A percentile compares a stretch with the other conserved stretches of the same genome.
These are phyloP conservation scores for Aechmea fasciata DNA, from an alignment of 176 grass and related monocot species.

Conservation along the genomic window DNA sequence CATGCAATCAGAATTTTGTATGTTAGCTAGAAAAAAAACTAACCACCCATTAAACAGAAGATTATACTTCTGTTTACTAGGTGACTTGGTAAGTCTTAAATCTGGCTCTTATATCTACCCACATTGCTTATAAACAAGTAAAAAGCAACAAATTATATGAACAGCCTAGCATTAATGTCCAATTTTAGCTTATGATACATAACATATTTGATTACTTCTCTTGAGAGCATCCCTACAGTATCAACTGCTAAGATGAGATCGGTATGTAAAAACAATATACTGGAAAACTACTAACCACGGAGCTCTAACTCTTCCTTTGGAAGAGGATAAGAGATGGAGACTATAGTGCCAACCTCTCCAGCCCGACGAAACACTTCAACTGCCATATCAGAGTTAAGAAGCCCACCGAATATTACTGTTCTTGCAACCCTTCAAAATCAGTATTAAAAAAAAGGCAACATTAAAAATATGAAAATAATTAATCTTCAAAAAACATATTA, in stretches of 20 bases:
- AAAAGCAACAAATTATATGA: no score
- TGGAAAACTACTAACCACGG: slow-evolving; percentile 45
- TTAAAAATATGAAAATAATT: neutral
- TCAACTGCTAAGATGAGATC: slow-evolving; percentile 3
- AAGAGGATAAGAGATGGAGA: slow-evolving; percentile 77
- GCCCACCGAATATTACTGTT: slow-evolving; percentile 81
- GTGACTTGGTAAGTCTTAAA: no score
- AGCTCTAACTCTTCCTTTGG: slow-evolving; percentile 57
- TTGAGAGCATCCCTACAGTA: neutral
- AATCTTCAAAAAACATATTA: neutral
- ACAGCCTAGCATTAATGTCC: neutral
- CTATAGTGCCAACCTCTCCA: slow-evolving; percentile 59
- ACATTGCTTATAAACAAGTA: no score
- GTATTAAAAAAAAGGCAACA: neutral
- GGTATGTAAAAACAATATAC: neutral
- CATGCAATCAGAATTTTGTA: no score
- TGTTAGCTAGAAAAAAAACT: no score
- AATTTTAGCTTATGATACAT: neutral
- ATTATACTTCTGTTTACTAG: no score
- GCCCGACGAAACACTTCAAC: slow-evolving; percentile 64
- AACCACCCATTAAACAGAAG: no score
- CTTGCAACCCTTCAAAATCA: slow-evolving; percentile 56
- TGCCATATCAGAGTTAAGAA: slow-evolving; percentile 50
- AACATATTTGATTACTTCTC: neutral
- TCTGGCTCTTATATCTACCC: no score